Base-by-base conservation (phyloP, 139 green algal species). In the Gonium pectorale region DNA sequence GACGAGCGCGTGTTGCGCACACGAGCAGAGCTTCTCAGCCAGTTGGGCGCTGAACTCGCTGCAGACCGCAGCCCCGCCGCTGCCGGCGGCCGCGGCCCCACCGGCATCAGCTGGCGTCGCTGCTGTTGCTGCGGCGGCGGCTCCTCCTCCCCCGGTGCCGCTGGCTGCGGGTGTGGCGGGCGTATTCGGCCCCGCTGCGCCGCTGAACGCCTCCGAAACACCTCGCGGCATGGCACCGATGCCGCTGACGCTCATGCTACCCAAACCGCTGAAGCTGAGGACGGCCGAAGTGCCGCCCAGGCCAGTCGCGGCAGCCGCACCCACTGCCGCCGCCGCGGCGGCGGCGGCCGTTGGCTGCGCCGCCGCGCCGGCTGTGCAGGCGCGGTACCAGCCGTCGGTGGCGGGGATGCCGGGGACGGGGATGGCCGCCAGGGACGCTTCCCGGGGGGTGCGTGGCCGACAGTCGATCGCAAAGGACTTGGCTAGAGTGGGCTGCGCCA, bases 11-110 rank as follows among this genome's bases (percentile, higher is more conserved):
- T 91, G 83, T 6, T 79, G 73, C 3, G 78, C 71, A 64, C 88
- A 89, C 21, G 64, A 60, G 80, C 89, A 91, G 43, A 91, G 67
- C 29, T 75, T 79, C 83, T 91, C 88, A 4, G 88, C 88, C 79
- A 91, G 29, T 41, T 82, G 79, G 7, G 56, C 79, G 40, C 68
- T 79, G 79, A 89, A 91, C 83, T 87, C 83, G 54, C 51, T 81
- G 79, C 79, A 86, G 11, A 51, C 13, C 5, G 27, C 66, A 2
- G 17, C 29, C 6, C 9, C 60, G 27, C 56, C 74, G 40, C 44
- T 38, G 52, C 52, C 72, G 21, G 13, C 26, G 1, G 54, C 35
- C 0, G 21, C n/a, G 29, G 11, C 5, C 17, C 44, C 38, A 7
- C 31, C 70, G 72, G 37, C 51, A 24, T 1, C 49, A 1, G 33